Evolutionary conservation across 1,284 basidiomycete species (phyloP).

Genomic region (Tilletia setariae): DNA sequence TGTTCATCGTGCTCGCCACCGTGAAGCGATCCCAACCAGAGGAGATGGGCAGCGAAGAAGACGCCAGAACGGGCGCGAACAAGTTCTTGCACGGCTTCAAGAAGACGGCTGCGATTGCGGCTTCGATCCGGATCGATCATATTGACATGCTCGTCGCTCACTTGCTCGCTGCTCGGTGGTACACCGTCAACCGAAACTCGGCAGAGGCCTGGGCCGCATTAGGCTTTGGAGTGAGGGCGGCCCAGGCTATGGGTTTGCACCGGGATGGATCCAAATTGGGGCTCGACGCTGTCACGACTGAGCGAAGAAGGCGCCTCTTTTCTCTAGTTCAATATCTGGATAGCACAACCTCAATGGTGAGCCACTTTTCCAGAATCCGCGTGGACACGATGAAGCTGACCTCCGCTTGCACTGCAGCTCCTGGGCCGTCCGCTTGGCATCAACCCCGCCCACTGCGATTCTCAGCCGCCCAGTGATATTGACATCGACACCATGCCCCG

Average conservation of each 20-base stretch:
- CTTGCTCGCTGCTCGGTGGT: conserved; percentile 69
- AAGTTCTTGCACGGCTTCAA: conserved; percentile 65
- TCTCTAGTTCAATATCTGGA: conserved; percentile 90
- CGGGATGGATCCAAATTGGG: conserved; percentile 72
- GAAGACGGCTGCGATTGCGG: conserved; percentile 40
- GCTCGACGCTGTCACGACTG: conserved; percentile 68
- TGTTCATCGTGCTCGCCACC: conserved; percentile 91
- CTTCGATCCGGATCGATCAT: conserved; percentile 47
- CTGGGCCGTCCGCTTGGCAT: conserved; percentile 84
- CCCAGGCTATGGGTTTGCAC: conserved; percentile 88
- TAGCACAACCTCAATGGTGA: conserved; percentile 74
- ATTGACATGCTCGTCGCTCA: conserved; percentile 49
- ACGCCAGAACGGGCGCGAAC: conserved; percentile 40
- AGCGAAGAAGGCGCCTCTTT: conserved; percentile 88
- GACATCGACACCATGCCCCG: conserved; percentile 62
- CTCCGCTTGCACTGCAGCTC: conserved; percentile 18
- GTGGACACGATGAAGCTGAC: not conserved
- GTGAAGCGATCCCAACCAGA: conserved; percentile 80
- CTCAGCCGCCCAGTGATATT: conserved; percentile 75
- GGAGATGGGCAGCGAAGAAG: conserved; percentile 52
- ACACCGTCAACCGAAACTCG: conserved; percentile 80
- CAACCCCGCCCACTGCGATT: conserved; percentile 69
- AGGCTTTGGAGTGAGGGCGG: conserved; percentile 85
- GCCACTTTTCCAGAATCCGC: conserved; percentile 57
- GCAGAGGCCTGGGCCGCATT: conserved; percentile 94